Conservation (phyloP, 441 rosid species). For the Codiaeum variegatum region DNA sequence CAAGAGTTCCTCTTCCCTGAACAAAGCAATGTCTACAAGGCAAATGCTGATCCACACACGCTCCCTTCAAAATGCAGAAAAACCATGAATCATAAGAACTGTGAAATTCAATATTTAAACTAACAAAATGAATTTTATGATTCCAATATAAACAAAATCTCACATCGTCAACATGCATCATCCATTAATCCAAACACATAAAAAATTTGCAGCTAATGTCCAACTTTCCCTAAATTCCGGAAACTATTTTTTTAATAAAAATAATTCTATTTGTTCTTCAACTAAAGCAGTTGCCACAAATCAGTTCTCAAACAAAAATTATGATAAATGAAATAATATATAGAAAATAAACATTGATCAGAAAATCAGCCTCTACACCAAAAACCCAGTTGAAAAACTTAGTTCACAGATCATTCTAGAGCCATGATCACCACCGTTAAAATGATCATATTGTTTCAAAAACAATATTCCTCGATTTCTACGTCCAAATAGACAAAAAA, state of each 20-base stretch:
- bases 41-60: constrained; percentile 23
- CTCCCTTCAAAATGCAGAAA: constrained; percentile 27
- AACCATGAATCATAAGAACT: constrained; percentile 5
- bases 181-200: constrained; percentile 1
- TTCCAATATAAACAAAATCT: constrained; percentile 11
- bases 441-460: constrained; percentile 24
- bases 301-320: background rate
- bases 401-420: constrained; percentile 20
- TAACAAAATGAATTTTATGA: background rate
- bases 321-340: background rate
- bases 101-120: background rate
- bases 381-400: constrained; percentile 15
- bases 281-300: background rate
- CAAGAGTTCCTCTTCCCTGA: constrained; percentile 14
- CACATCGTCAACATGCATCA: constrained; percentile 17
- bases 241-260: background rate
- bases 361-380: constrained; percentile 14
- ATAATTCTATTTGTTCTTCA: constrained; percentile 3
- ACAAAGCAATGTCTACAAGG: constrained; percentile 13
- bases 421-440: constrained; percentile 23
- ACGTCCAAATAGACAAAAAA: constrained; percentile 25
- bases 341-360: constrained; percentile 3
- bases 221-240: background rate
- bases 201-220: background rate
- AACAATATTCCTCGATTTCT: constrained; percentile 25